Evolutionary conservation across 305 asterid species (phyloP).

Genomic region (Andrographis paniculata): DNA sequence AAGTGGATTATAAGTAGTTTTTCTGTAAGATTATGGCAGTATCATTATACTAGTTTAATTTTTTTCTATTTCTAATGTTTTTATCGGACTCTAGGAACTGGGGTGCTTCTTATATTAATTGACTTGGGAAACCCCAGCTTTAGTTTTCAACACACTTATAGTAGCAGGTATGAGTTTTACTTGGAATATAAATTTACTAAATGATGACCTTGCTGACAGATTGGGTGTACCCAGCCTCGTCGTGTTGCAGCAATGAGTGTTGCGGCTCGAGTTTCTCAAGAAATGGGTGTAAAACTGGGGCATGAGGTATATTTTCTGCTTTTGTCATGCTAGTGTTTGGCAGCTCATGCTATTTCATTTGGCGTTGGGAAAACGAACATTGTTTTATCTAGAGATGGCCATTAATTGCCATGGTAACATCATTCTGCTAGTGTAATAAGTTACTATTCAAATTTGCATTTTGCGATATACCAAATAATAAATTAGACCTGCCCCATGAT

Average conservation of each 20-base stretch:
- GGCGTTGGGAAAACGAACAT: background rate
- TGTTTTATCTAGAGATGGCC: no score
- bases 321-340: conserved; percentile 10
- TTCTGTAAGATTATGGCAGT: background rate
- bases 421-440: no score
- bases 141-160: no score
- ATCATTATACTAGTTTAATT: background rate
- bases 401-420: no score
- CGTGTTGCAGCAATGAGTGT: conserved; percentile 99
- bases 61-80: background rate
- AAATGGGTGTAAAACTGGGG: conserved; percentile 96
- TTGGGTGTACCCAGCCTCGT: conserved; percentile 91
- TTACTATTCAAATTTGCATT: no score
- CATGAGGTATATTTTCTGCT: conserved; percentile 52
- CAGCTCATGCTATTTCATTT: background rate
- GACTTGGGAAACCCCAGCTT: no score
- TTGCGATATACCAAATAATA: no score
- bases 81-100: background rate
- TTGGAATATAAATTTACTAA: no score
- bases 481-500: no score
- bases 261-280: conserved; percentile 91
- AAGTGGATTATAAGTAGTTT: no score
- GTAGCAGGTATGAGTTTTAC: no score
- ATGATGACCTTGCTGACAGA: conserved; percentile 78
- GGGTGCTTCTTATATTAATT: background rate